Percentiles rank a stretch among this genome's conserved stretches.
Evolutionary conservation across 768 basidiomycete species (phyloP).

Genomic region (Auricularia auricula-judae): DNA sequence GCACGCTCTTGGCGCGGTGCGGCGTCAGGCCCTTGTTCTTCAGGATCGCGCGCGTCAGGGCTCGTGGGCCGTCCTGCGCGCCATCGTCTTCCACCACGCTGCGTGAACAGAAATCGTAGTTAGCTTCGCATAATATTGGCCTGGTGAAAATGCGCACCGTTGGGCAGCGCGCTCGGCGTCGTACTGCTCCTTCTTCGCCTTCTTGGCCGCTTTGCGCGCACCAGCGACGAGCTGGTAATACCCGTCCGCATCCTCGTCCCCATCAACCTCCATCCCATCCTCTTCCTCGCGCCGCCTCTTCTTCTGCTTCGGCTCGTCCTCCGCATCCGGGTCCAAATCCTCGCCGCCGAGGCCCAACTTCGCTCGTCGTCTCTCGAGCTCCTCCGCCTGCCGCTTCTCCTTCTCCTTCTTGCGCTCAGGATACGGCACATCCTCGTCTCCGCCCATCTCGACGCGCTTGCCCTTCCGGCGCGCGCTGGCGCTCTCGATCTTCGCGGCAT

Average conservation of each 20-base stretch:
- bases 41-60: slow-evolving; percentile 82
- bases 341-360: slow-evolving; percentile 43
- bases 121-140: neutral
- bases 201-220: slow-evolving; percentile 58
- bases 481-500: slow-evolving; percentile 83
- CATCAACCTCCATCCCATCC: slow-evolving; percentile 25
- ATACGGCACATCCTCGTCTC: slow-evolving; percentile 94
- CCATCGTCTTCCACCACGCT: slow-evolving; percentile 25
- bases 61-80: slow-evolving; percentile 61
- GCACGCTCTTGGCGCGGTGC: slow-evolving; percentile 73
- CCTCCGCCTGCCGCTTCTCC: slow-evolving; percentile 44
- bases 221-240: slow-evolving; percentile 89
- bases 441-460: slow-evolving; percentile 61
- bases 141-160: slow-evolving; percentile 32
- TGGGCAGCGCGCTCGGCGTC: slow-evolving; percentile 48
- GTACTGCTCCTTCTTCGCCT: slow-evolving; percentile 71
- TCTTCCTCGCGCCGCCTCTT: slow-evolving; percentile 24
- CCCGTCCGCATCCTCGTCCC: slow-evolving; percentile 35
- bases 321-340: slow-evolving; percentile 46
- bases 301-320: slow-evolving; percentile 13
- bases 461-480: slow-evolving; percentile 63
- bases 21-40: slow-evolving; percentile 94
- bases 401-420: slow-evolving; percentile 58
- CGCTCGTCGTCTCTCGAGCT: slow-evolving; percentile 33
- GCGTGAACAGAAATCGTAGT: slow-evolving; percentile 13